Base-by-base conservation (phyloP, 208 protist genomes). In the Naegleria gruberi region DNA sequence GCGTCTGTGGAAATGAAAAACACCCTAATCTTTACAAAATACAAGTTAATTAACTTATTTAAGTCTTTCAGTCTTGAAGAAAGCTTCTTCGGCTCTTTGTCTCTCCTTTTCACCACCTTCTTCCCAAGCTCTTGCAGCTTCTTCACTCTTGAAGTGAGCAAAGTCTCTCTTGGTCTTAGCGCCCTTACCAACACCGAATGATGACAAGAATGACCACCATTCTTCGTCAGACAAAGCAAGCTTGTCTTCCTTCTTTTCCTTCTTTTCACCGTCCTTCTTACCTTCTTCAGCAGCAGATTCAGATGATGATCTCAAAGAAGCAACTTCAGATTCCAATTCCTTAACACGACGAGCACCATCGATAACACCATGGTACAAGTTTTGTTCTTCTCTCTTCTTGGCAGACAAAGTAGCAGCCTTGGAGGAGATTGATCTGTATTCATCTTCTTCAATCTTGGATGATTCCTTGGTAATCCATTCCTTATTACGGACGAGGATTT, bases 331-430 rank as follows among this genome's bases (percentile, higher is more conserved):
- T 83, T 83, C 77, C 12, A 83, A 44, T 44, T 44, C 77, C 77
- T 83, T 83, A 23, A 44, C 77, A 19, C 40, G 12, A 44, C 77
- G n/a, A 34, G n/a, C 8, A 41, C n/a, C 40, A 30, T 83, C 77
- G 15, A 83, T 44, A 43, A 83, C 77, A 41, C 15, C 77, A 15
- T 83, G n/a, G 40, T 44, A 83, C 15, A 83, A 41, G 77, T 44
- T 41, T 83, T 83, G 40, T 83, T 83, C 77, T 83, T 83, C 77
- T 44, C 37, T 83, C 77, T 83, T 83, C 40, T 83, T 41, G 12
- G 77, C 40, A 26, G 77, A 44, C n/a, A 83, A 23, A 23, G 40
- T 44, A 19, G 77, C 77, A 83, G 40, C 8, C 12, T 17, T 30
- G 30, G 65, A 77, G 6, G n/a, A 41, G 8, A 83, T 41, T 4